Evolutionary conservation across 2,329 filamentous ascomycete genomes (phyloP).

Genomic region (Alternaria burnsii): DNA sequence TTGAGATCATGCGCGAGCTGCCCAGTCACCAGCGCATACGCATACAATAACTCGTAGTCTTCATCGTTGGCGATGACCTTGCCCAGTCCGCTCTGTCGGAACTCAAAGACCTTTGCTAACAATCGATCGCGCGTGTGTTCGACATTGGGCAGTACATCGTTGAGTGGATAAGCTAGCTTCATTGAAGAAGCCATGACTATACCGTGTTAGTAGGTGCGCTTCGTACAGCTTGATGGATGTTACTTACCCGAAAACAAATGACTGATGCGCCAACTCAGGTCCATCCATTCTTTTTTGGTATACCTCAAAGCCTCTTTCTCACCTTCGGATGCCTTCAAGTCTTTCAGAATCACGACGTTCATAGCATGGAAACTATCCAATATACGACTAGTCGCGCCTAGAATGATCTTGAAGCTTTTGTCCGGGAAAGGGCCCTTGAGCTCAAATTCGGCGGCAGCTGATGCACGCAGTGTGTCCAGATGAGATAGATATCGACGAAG

Average conservation of each 20-base stretch:
- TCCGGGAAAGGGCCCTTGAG: conserved; percentile 86
- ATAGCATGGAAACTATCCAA: conserved; percentile 96
- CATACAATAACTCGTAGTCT: conserved; percentile 92
- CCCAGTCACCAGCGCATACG: conserved; percentile 75
- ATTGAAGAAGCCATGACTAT: conserved; percentile 86
- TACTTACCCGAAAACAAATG: conserved; percentile 74
- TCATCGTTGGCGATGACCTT: conserved; percentile 67
- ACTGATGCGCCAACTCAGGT: conserved; percentile 87
- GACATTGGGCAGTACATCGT: conserved; percentile 85
- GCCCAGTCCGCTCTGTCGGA: conserved; percentile 72
- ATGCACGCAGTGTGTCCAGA: conserved; percentile 74
- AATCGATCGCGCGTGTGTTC: conserved; percentile 81
- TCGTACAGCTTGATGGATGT: not conserved
- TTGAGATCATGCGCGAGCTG: conserved; percentile 66
- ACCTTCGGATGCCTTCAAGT: conserved; percentile 76
- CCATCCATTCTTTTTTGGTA: conserved; percentile 78
- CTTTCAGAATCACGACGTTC: conserved; percentile 89
- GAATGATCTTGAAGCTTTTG: conserved; percentile 74
- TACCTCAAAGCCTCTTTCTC: conserved; percentile 82
- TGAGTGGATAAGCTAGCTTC: conserved; percentile 93
- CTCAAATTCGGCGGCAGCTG: conserved; percentile 87
- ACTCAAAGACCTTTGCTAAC: conserved; percentile 86
- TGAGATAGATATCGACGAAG: conserved; percentile 80
- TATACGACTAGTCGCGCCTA: conserved; percentile 82
- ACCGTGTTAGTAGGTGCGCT: conserved; percentile 20